phyloP scores from a whole-genome alignment of 75 land plant species.

The Cunninghamia lanceolata region DNA sequence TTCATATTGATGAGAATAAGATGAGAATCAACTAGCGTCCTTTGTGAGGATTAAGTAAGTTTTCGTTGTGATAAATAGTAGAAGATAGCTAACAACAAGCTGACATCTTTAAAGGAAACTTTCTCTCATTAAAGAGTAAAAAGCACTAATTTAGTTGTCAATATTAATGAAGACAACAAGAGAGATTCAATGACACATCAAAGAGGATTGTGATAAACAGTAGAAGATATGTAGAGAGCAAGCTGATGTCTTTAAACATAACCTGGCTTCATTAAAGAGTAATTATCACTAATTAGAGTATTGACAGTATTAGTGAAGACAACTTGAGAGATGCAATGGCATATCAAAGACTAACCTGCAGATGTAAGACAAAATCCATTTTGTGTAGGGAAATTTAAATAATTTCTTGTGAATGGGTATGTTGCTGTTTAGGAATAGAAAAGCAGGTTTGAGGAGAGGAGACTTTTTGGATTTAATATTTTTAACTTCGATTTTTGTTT shows the following conservation, averaged over 20 bases:
- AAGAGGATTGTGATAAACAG: neutral
- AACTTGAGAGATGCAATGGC: neutral
- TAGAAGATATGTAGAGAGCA: neutral
- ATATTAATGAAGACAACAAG: neutral
- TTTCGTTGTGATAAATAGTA: neutral
- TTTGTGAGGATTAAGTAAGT: neutral
- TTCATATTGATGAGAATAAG: neutral
- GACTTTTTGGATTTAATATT: too few species aligned
- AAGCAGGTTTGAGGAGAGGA: too few species aligned
- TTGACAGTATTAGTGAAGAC: neutral
- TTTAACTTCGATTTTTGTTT: neutral
- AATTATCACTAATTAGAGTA: neutral
- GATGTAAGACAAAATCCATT: neutral
- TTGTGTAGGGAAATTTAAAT: too few species aligned
- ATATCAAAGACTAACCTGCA: neutral
- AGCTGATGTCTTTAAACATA: too few species aligned
- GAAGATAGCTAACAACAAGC: neutral
- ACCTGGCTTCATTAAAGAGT: too few species aligned
- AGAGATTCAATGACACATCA: neutral
- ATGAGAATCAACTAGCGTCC: neutral
- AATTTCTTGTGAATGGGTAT: neutral
- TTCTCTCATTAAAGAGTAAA: neutral
- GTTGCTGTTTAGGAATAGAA: neutral
- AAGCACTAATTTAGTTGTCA: neutral
- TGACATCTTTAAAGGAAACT: too few species aligned